Evolutionary conservation across 2,329 filamentous ascomycete genomes (phyloP), one percentile per base, ranked within the genome.

Genomic region (Venturia effusa): DNA sequence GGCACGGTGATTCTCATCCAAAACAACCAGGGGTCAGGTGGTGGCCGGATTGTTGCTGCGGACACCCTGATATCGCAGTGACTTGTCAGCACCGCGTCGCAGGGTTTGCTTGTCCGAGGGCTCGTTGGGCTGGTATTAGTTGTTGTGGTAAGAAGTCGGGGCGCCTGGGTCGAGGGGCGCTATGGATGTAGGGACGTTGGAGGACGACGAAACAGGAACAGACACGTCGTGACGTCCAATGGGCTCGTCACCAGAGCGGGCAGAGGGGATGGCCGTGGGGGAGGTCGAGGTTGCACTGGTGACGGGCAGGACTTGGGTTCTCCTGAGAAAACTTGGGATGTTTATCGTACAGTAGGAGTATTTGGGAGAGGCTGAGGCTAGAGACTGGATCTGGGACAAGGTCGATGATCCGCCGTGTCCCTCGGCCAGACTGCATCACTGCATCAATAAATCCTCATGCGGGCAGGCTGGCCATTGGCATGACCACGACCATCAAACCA

Each of bases 1-100:
- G 51, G 27, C 51, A 57, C 51, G 51, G 51, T n/a, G 51, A 57
- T 34, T 34, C 51, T 57, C 51, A 57, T 57, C 27, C 51, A 57
- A 57, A 57, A 57, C 51, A 57, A 30, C 51, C 51, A 57, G 51
- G 51, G 51, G 51, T 57, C 30, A 57, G 30, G 34, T 22, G 51
- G 19, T 57, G 51, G 51, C 51, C 51, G 51, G 27, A 34, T 15
- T 7, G 51, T 57, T 22, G 51, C 51, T 34, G 51, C 51, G 51
- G 51, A 5, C 30, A 34, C 51, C 51, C 51, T 57, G 51, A 57
- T 34, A 57, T 32, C 34, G 30, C 51, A 57, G 34, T 57, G 51
- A 57, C 51, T 57, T 57, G 51, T 57, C 51, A 57, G 51, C 51
- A 8, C 8, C 2, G 51, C 1, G 30, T 37, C 15, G 51, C 51